A percentile compares a stretch with the other conserved stretches of the same genome.
phyloP scores from a whole-genome alignment of 176 grass and related monocot species.

The Areca catechu region DNA sequence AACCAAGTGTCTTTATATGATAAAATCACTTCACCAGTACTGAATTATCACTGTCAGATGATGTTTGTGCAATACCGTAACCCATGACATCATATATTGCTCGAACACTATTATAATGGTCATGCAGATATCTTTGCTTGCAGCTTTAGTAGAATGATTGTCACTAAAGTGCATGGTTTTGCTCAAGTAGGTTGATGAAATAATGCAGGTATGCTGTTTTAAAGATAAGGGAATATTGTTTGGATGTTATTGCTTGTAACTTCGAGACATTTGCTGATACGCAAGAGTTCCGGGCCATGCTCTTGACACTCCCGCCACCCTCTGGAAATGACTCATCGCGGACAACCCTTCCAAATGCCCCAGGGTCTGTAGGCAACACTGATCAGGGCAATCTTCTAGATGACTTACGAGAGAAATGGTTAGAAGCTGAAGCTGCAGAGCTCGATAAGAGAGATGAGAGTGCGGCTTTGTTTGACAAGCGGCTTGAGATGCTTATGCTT shows the following conservation, averaged over 20 bases:
- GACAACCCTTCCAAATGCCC: slow-evolving; percentile 59
- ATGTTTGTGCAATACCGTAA: too few species aligned
- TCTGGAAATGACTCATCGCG: slow-evolving; percentile 51
- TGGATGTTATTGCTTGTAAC: slow-evolving; percentile 80
- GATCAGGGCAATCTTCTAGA: slow-evolving; percentile 87
- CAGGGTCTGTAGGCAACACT: slow-evolving; percentile 36
- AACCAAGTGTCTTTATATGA: too few species aligned
- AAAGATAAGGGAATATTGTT: slow-evolving; percentile 86
- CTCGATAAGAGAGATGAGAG: slow-evolving; percentile 84
- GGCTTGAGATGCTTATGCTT: slow-evolving; percentile 67
- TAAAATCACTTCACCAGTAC: too few species aligned
- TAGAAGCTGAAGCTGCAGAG: slow-evolving; percentile 61
- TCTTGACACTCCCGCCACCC: slow-evolving; percentile 77
- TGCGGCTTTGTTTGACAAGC: slow-evolving; percentile 62
- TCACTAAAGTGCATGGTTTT: neutral
- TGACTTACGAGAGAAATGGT: slow-evolving; percentile 89
- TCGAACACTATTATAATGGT: too few species aligned
- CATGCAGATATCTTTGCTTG: too few species aligned
- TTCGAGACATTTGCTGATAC: slow-evolving; percentile 71
- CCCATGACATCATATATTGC: too few species aligned
- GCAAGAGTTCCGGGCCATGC: slow-evolving; percentile 57
- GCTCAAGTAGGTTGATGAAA: slow-evolving; percentile 3
- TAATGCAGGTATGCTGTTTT: slow-evolving; percentile 59
- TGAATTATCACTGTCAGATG: too few species aligned
- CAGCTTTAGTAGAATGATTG: too few species aligned